These are phyloP conservation scores for Rubia yunnanensis DNA, from an alignment of 257 asterid species.

Conservation along the genomic window DNA sequence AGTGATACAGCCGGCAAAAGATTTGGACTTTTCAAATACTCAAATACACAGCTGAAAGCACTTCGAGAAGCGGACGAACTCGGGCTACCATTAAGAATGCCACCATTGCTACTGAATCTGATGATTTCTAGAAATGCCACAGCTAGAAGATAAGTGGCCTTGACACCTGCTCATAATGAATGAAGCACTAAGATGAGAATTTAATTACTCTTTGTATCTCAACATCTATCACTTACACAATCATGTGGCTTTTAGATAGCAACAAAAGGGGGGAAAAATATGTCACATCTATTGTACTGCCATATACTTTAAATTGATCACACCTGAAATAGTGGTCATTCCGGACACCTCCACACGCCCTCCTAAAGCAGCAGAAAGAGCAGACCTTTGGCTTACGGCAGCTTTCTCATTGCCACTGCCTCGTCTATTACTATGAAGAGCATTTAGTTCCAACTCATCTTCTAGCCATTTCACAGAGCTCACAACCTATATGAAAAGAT, in stretches of 20 bases:
- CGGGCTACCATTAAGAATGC: conserved; percentile 76
- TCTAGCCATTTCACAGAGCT: conserved; percentile 99
- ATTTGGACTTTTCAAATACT: conserved; percentile 89
- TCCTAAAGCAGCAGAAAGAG: conserved; percentile 95
- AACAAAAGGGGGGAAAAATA: neutral
- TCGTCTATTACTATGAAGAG: conserved; percentile 91
- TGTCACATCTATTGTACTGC: conserved; percentile 16
- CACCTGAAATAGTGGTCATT: conserved; percentile 89
- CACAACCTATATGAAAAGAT: conserved; percentile 58
- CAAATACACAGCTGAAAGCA: conserved; percentile 95
- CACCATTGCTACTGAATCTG: conserved; percentile 98
- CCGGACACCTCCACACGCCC: conserved; percentile 91
- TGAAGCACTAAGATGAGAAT: neutral
- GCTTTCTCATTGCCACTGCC: conserved; percentile 96
- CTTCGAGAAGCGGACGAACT: conserved; percentile 65
- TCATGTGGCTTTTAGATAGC: neutral
- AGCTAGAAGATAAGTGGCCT: conserved; percentile 98
- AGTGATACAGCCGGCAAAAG: conserved; percentile 90
- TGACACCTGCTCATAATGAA: conserved; percentile 62
- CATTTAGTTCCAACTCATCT: conserved; percentile 99
- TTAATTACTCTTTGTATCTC: neutral
- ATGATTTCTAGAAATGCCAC: conserved; percentile 92
- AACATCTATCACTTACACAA: conserved; percentile 3
- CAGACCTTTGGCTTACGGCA: conserved; percentile 86
- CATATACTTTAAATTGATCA: conserved; percentile 1